phyloP scores from a whole-genome alignment of 768 basidiomycete species.

The Tephrocybe sp. region DNA sequence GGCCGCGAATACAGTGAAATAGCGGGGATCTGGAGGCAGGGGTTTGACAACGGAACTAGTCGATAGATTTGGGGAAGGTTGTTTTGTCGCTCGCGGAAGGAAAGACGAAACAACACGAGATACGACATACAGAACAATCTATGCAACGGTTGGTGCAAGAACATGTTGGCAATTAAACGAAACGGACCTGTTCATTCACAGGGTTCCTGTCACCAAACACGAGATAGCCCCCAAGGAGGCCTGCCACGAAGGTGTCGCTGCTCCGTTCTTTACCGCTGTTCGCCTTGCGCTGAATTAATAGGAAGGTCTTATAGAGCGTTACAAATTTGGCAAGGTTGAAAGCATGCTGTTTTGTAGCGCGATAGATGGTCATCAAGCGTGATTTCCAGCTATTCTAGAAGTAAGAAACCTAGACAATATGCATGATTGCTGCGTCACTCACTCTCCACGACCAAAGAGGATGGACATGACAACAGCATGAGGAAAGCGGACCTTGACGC shows the following conservation, averaged over 20 bases:
- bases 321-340: constrained; percentile 93
- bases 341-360: constrained; percentile 88
- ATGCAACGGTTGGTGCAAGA: constrained; percentile 6
- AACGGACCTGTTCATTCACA: constrained; percentile 85
- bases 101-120: constrained; percentile 90
- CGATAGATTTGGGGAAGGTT: constrained; percentile 47
- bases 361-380: constrained; percentile 67
- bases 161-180: too few species aligned
- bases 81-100: constrained; percentile 70
- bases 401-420: constrained; percentile 13
- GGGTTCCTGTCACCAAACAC: constrained; percentile 85
- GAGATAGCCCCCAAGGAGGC: constrained; percentile 86
- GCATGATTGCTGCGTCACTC: constrained; percentile 34
- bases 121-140: constrained; percentile 97
- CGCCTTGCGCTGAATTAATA: constrained; percentile 77
- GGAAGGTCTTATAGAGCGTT: constrained; percentile 82
- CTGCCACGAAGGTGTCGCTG: constrained; percentile 88
- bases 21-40: constrained; percentile 77
- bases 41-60: constrained; percentile 53
- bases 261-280: constrained; percentile 82
- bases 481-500: constrained; percentile 89
- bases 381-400: constrained; percentile 57
- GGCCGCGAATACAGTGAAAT: constrained; percentile 86
- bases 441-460: constrained; percentile 91
- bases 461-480: constrained; percentile 97